Evolutionary conservation across 352 stramenopile species (phyloP).

Genomic region (Thalassiosira livingstoniorum): DNA sequence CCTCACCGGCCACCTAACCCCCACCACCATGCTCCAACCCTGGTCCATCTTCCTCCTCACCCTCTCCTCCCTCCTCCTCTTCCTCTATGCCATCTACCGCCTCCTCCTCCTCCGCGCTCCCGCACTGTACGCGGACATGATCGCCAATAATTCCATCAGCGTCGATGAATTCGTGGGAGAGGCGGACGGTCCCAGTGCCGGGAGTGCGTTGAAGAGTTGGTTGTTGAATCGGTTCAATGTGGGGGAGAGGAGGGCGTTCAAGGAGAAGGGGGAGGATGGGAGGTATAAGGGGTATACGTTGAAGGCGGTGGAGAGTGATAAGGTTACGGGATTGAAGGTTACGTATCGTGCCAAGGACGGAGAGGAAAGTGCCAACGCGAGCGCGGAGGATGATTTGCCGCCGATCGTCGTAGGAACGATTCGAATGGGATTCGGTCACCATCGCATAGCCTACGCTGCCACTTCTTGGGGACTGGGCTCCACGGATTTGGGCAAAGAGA

Average conservation of each 20-base stretch:
- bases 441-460: slow-evolving; percentile 86
- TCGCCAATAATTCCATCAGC: slow-evolving; percentile 61
- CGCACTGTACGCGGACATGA: slow-evolving; percentile 48
- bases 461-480: slow-evolving; percentile 78
- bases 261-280: slow-evolving; percentile 16
- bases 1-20: not conserved
- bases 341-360: slow-evolving; percentile 50
- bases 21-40: slow-evolving; percentile 19
- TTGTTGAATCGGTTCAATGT: slow-evolving; percentile 59
- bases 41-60: slow-evolving; percentile 46
- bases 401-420: slow-evolving; percentile 86
- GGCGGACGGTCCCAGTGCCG: slow-evolving; percentile 32
- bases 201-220: slow-evolving; percentile 53
- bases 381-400: slow-evolving; percentile 42
- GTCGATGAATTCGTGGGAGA: slow-evolving; percentile 62
- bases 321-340: slow-evolving; percentile 55
- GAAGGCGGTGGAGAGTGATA: slow-evolving; percentile 52
- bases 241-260: slow-evolving; percentile 43
- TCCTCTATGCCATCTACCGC: slow-evolving; percentile 52
- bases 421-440: slow-evolving; percentile 89
- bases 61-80: slow-evolving; percentile 24
- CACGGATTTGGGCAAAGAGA: slow-evolving; percentile 30
- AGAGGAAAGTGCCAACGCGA: not conserved
- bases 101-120: slow-evolving; percentile 50
- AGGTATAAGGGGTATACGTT: slow-evolving; percentile 40